phyloP scores from a whole-genome alignment of 805 yeast genomes.

The Cyberlindnera xishuangbannaensis region DNA sequence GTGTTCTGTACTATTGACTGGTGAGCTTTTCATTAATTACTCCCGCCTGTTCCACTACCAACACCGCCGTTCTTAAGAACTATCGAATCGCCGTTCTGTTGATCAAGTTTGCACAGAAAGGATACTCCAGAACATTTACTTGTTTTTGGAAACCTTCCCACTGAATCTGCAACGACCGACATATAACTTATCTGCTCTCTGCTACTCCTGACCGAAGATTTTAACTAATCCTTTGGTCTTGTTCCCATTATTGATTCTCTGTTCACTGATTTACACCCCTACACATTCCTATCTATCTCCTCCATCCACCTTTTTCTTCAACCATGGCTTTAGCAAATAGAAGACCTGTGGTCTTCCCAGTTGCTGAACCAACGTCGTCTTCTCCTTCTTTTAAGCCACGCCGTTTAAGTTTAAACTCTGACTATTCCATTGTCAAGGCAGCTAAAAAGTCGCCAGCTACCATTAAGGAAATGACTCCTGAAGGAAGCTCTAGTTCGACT shows the following conservation, averaged over 20 bases:
- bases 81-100: slow-evolving; percentile 1
- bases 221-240: slow-evolving; percentile 23
- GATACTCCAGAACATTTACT: too few relatives aligned
- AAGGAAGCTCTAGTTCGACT: slow-evolving; percentile 20
- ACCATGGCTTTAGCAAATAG: slow-evolving; percentile 62
- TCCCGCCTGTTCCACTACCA: too few relatives aligned
- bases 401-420: slow-evolving; percentile 23
- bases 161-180: not conserved
- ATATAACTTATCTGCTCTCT: slow-evolving; percentile 1
- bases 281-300: too few relatives aligned
- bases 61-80: not conserved
- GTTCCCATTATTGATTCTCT: not conserved
- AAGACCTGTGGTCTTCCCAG: slow-evolving; percentile 54
- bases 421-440: slow-evolving; percentile 12
- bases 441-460: slow-evolving; percentile 11
- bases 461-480: slow-evolving; percentile 23
- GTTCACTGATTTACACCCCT: not conserved
- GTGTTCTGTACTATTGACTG: not conserved
- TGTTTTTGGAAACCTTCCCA: not conserved
- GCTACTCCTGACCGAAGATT: slow-evolving; percentile 20
- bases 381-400: slow-evolving; percentile 27
- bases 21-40: slow-evolving; percentile 7
- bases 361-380: slow-evolving; percentile 25
- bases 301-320: not conserved
- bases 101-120: slow-evolving; percentile 3